Conservation (phyloP, 148 eudicot genomes). For the Fallopia convolvulus region DNA sequence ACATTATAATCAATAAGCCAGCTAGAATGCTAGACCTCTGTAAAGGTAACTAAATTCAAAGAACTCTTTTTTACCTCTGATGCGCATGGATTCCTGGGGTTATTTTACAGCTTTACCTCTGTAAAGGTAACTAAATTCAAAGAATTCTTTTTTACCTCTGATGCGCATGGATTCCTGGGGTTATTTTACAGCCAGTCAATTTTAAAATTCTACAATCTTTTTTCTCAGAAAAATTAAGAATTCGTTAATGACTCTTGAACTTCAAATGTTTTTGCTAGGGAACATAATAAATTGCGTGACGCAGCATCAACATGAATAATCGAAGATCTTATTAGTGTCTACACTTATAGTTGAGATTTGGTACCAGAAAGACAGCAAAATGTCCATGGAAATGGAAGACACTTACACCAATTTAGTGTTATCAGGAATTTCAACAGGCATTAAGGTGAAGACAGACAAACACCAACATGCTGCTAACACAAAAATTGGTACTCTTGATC, state of each 20-base stretch:
- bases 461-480: slow-evolving; percentile 72
- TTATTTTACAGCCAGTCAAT: background rate
- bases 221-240: background rate
- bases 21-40: background rate
- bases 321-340: background rate
- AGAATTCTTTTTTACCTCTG: background rate
- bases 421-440: slow-evolving; percentile 99
- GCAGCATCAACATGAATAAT: background rate
- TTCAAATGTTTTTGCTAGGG: background rate
- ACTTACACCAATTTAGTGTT: slow-evolving; percentile 88
- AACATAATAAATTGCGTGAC: background rate
- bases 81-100: background rate
- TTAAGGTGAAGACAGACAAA: slow-evolving; percentile 78
- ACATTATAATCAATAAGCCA: background rate
- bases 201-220: background rate
- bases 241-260: background rate
- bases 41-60: background rate
- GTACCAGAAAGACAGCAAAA: background rate
- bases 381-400: slow-evolving; percentile 12
- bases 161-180: background rate
- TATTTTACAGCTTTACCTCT: background rate
- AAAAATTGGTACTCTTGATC: slow-evolving; percentile 51
- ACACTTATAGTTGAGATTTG: background rate
- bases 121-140: background rate
- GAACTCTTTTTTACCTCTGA: background rate